These are phyloP conservation scores for Scytalidium lignicola DNA, from an alignment of 2,329 filamentous ascomycete genomes.

Conservation along the genomic window DNA sequence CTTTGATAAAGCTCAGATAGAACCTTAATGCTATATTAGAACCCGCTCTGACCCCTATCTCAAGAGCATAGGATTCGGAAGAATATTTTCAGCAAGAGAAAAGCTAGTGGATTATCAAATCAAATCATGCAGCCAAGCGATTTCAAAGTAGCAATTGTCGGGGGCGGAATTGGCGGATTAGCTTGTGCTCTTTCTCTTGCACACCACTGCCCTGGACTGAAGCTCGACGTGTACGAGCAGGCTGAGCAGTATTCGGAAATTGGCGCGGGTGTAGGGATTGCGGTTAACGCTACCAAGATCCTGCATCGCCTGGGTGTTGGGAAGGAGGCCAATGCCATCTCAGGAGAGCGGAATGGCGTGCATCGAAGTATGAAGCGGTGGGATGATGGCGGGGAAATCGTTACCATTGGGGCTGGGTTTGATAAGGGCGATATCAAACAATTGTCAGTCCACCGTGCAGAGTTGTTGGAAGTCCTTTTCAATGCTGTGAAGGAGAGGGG, in stretches of 20 bases:
- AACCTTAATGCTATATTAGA: too few species aligned
- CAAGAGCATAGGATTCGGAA: too few species aligned
- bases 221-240: slow-evolving; percentile 47
- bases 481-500: neutral
- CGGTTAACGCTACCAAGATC: slow-evolving; percentile 39
- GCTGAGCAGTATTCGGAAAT: slow-evolving; percentile 49
- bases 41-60: too few species aligned
- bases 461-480: neutral
- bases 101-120: too few species aligned
- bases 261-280: slow-evolving; percentile 51
- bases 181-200: slow-evolving; percentile 46
- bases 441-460: neutral
- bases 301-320: slow-evolving; percentile 26
- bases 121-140: neutral
- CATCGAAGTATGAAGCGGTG: slow-evolving; percentile 32
- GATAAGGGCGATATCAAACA: neutral
- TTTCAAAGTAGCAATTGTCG: slow-evolving; percentile 45
- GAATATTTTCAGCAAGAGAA: too few species aligned
- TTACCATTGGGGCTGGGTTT: slow-evolving; percentile 15
- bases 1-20: too few species aligned
- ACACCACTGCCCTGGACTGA: slow-evolving; percentile 30
- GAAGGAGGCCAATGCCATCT: slow-evolving; percentile 22
- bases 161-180: slow-evolving; percentile 54
- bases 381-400: slow-evolving; percentile 28
- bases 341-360: slow-evolving; percentile 25